Evolutionary conservation across 495 filamentous ascomycete genomes (phyloP).

Genomic region (Trichoderma virens): DNA sequence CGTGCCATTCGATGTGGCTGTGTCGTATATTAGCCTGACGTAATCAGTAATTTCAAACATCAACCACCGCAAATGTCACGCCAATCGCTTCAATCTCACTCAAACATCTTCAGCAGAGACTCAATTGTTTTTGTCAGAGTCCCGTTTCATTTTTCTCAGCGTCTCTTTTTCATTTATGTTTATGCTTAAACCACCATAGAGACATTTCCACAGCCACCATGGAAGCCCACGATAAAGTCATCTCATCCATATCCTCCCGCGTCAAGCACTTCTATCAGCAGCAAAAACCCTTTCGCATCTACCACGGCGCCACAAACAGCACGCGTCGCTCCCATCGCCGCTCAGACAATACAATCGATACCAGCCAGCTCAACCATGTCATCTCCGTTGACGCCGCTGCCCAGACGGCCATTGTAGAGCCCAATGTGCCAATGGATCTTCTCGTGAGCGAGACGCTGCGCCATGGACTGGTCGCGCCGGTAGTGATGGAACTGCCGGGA

Average conservation of each 20-base stretch:
- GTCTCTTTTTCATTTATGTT: no score
- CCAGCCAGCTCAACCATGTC: constrained; percentile 41
- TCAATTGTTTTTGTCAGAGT: no score
- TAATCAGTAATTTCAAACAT: no score
- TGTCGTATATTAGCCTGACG: no score
- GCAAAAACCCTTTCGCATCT: constrained; percentile 57
- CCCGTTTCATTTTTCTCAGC: no score
- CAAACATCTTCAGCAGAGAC: no score
- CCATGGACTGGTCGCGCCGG: constrained; percentile 46
- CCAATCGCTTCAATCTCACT: no score
- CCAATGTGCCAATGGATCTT: constrained; percentile 57
- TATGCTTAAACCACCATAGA: no score
- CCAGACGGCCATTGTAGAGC: constrained; percentile 49
- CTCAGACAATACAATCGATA: constrained; percentile 47
- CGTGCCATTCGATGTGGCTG: no score
- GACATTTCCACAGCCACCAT: constrained; percentile 19
- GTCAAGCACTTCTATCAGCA: constrained; percentile 45
- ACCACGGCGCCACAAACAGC: constrained; percentile 68
- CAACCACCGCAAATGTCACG: no score
- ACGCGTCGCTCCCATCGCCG: constrained; percentile 43
- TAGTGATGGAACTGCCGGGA: constrained; percentile 58
- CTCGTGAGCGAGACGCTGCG: constrained; percentile 45
- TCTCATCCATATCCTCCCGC: constrained; percentile 32
- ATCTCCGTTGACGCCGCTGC: constrained; percentile 39
- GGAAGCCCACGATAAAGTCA: constrained; percentile 35